Evolutionary conservation across 2,329 filamentous ascomycete species (phyloP), one percentile per base, ranked within the genome.

Genomic region (Monosporascus cannonballus): DNA sequence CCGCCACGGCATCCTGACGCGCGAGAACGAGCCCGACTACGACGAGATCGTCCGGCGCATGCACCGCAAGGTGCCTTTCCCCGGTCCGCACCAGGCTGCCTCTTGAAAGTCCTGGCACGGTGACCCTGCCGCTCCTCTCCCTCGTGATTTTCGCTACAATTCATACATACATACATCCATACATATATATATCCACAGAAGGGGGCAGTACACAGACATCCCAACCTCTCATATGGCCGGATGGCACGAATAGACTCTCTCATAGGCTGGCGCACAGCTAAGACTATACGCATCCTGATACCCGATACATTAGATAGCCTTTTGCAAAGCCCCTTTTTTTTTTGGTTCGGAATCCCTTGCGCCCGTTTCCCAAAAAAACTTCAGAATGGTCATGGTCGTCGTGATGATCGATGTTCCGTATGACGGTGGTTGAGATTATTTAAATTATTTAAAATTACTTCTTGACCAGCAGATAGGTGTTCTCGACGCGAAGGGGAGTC

Each of bases 381-480:
- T 20, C 14, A 20, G 3, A 42, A 42, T 42, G 14, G 2, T 34
- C 24, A 24, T 34, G 47, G 15, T 48, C 30, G 6, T 48, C 47
- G 36, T 22, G 7, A 48, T 48, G 30, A 48, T 36, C 47, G 4
- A 36, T 47, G 25, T 18, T 18, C 6, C 5, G 30, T 11, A 34
- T 34, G 17, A 24, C 25, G 30, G n/a, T 48, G 18, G 15, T 48
- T 27, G 22, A 20, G 17, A 38, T 24, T n/a, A 24, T 36, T n/a
- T 3, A 36, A 25, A 60, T 66, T 55, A 93, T 84, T 95, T 22
- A 22, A 3, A 3, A 22, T 22, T 22, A 22, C 20, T 22, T 96
- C 84, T 96, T 99, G 62, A 96, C 77, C 55, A 97, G 80, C 56
- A 99, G 81, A 69, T 99, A 99, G 58, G 95, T 85, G 67, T 96